Conservation (phyloP, 2,329 filamentous ascomycete genomes). For the Endothia cerciana region DNA sequence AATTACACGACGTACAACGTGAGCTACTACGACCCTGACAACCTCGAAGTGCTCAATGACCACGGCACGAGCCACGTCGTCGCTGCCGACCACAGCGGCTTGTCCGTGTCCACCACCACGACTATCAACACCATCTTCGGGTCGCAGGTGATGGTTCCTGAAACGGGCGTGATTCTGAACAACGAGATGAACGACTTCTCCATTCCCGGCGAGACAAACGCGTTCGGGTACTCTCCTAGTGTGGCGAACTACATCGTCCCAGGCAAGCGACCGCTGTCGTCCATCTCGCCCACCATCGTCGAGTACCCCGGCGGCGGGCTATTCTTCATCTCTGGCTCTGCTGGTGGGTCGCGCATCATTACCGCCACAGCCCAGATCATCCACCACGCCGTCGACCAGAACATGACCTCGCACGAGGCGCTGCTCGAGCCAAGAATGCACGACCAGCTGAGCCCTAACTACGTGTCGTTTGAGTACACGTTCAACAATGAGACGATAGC, state of each 20-base stretch:
- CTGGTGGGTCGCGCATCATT: conserved; percentile 83
- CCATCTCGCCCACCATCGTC: conserved; percentile 66
- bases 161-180: conserved; percentile 79
- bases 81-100: conserved; percentile 67
- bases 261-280: conserved; percentile 77
- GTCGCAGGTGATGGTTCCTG: conserved; percentile 73
- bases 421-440: conserved; percentile 72
- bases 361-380: conserved; percentile 76
- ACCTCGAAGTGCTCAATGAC: conserved; percentile 57
- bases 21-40: conserved; percentile 49
- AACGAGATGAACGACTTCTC: conserved; percentile 73
- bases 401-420: conserved; percentile 62
- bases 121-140: conserved; percentile 84
- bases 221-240: conserved; percentile 77
- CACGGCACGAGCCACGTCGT: conserved; percentile 72
- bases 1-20: conserved; percentile 44
- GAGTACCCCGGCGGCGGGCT: conserved; percentile 59
- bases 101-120: conserved; percentile 78
- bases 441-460: conserved; percentile 79
- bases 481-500: conserved; percentile 69
- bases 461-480: conserved; percentile 66
- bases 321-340: conserved; percentile 72
- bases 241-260: conserved; percentile 76
- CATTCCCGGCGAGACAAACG: conserved; percentile 71
- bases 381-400: conserved; percentile 71